These are phyloP conservation scores for Astraeus odoratus DNA, from an alignment of 768 basidiomycete species.

Conservation along the genomic window DNA sequence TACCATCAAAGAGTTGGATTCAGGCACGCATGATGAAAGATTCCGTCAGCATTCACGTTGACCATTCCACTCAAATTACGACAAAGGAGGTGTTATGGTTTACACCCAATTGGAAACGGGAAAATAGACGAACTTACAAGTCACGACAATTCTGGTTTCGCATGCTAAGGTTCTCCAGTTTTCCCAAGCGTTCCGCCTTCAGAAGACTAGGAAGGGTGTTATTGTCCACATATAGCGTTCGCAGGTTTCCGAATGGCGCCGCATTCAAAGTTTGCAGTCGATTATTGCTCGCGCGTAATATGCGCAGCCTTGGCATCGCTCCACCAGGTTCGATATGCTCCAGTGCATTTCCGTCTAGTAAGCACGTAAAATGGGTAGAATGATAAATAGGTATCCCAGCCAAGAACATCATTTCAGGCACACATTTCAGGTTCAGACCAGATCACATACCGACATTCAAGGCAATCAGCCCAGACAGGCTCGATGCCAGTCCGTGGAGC, in stretches of 20 bases:
- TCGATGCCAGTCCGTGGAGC: constrained; percentile 52
- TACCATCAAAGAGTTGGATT: constrained; percentile 6
- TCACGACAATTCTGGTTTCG: constrained; percentile 78
- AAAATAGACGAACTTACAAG: constrained; percentile 49
- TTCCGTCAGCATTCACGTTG: constrained; percentile 29
- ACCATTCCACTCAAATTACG: not conserved
- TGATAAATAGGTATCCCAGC: not conserved
- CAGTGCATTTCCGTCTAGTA: constrained; percentile 67
- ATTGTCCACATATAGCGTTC: constrained; percentile 90
- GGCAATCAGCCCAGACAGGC: constrained; percentile 52
- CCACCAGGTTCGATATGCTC: constrained; percentile 45
- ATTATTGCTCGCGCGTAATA: constrained; percentile 82
- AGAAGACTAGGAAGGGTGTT: constrained; percentile 51
- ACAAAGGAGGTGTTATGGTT: not conserved
- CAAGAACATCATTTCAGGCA: constrained; percentile 8
- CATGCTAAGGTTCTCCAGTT: constrained; percentile 86
- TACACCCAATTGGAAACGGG: not conserved
- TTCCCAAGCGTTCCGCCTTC: constrained; percentile 52
- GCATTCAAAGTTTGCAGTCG: constrained; percentile 60
- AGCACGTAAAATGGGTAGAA: constrained; percentile 9
- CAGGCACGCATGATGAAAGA: constrained; percentile 32
- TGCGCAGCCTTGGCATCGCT: constrained; percentile 64
- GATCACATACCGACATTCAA: constrained; percentile 76
- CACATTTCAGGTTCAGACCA: constrained; percentile 7
- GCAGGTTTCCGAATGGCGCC: constrained; percentile 57